Base-by-base conservation (phyloP, 208 protist species). In the Leishmania turanica region DNA sequence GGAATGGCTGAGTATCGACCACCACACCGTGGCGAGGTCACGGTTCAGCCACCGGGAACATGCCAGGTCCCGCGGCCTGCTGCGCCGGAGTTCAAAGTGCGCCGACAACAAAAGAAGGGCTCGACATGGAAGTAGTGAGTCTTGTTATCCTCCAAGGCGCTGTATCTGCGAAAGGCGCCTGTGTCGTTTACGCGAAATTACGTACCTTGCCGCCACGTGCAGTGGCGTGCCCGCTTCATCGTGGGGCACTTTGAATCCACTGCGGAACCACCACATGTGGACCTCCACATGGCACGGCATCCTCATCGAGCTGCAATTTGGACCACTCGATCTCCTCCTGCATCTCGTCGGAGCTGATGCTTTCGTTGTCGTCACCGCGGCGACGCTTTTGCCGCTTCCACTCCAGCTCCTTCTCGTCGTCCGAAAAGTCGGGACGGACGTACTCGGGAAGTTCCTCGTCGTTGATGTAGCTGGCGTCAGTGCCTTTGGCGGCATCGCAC, bases 401-500 rank as follows among this genome's bases (percentile, higher is more conserved):
- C 77, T 87, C 82, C 45, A 83, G 85, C 83, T 97, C 91, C 82
- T 90, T 90, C 68, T 97, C 93, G 75, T 97, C 95, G 64, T 98
- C 93, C 15, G 91, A 96, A 72, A 98, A 98, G 76, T 97, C 93
- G 7, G 95, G 95, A 21, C 91, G 85, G 13, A 96, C 91, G 77
- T 96, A 66, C 40, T 87, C 84, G 15, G 95, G 95, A 11, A 98
- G 90, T 72, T 98, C 93, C 60, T 96, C 93, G 71, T 98, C 95
- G 77, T 98, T 94, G 42, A 98, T 78, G 80, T 97, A 98, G 77
- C 92, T 96, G 0, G 95, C 95, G 74, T 98, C 95, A 0, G 93
- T 98, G 42, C 92, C 95, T 11, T 86, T 84, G 15, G 77, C 75
- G 17, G 76, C 85, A 70, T 95, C 91, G 54, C 92, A 96, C 81